Evolutionary conservation across 169 alveolate genomes (phyloP), one percentile per base, ranked within the genome.

Genomic region (Babesia sp.): DNA sequence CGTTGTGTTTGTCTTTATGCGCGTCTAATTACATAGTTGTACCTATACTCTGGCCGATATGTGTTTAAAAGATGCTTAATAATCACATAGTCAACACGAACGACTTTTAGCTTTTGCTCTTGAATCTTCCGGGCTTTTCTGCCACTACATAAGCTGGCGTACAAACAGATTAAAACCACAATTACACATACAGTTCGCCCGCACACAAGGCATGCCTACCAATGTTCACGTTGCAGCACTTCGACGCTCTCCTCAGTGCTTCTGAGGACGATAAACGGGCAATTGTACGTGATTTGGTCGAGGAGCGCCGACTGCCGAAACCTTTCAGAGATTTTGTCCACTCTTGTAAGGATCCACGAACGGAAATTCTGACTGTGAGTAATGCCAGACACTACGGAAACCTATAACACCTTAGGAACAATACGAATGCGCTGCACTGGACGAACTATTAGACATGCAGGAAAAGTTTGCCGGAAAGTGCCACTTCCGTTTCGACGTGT

Each of bases 401-500:
- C n/a, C n/a, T n/a, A n/a, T n/a, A 1, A 7, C 9, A 2, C 3
- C 5, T 5, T 56, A 69, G 79, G 79, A 69, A 1, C 41, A 39
- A 44, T 69, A 59, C 33, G 51, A 28, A 12, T 11, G 16, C 28
- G 68, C 2, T 1, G 18, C n/a, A 16, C 31, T 56, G n/a, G 58
- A 53, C 3, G 24, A 54, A 36, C n/a, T 69, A 0, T 1, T 48
- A 36, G 66, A 63, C 4, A 50, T 75, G 2, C 63, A 75, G 33
- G 36, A 63, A 20, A 26, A 4, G 41, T 48, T 75, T 18, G 60
- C 12, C 0, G 42, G 63, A 26, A 64, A 37, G 44, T 54, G 69
- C 59, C 55, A 51, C 59, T 37, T 75, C 33, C 69, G 73, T 12
- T 69, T 77, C 67, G 81, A 77, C 39, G 70, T 59, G 29, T 73